Evolutionary conservation across 805 yeast genomes (phyloP).

Genomic region (Maudiozyma turicensis): DNA sequence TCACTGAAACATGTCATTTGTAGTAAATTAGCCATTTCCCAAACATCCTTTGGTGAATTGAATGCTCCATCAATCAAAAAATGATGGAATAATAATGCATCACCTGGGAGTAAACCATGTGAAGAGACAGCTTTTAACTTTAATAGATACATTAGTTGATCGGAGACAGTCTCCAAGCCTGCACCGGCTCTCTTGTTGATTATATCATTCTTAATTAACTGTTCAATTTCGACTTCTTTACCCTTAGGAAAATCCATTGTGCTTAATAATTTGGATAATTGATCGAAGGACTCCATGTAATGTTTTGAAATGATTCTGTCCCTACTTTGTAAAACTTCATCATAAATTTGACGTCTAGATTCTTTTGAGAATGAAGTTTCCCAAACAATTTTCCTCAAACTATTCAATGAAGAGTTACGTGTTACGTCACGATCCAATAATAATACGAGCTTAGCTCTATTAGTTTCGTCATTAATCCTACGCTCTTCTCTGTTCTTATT

Average conservation of each 20-base stretch:
- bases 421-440: constrained; percentile 25
- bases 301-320: constrained; percentile 15
- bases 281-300: constrained; percentile 33
- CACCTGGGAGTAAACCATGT: constrained; percentile 30
- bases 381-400: constrained; percentile 22
- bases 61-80: constrained; percentile 18
- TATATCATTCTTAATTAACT: constrained; percentile 13
- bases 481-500: constrained; percentile 22
- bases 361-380: constrained; percentile 23
- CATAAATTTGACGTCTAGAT: constrained; percentile 16
- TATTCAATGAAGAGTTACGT: constrained; percentile 23
- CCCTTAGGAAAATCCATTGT: constrained; percentile 25
- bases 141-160: constrained; percentile 23
- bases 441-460: constrained; percentile 19
- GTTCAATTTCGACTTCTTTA: constrained; percentile 24
- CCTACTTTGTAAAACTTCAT: constrained; percentile 19
- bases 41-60: constrained; percentile 15
- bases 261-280: constrained; percentile 25
- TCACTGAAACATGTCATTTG: constrained; percentile 28
- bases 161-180: constrained; percentile 5
- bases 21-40: constrained; percentile 27
- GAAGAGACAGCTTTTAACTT: constrained; percentile 30
- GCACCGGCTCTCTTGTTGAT: constrained; percentile 11
- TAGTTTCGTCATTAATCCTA: constrained; percentile 19
- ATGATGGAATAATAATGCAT: constrained; percentile 29